phyloP scores from a whole-genome alignment of 768 basidiomycete genomes.

The Podaxis pistillaris region DNA sequence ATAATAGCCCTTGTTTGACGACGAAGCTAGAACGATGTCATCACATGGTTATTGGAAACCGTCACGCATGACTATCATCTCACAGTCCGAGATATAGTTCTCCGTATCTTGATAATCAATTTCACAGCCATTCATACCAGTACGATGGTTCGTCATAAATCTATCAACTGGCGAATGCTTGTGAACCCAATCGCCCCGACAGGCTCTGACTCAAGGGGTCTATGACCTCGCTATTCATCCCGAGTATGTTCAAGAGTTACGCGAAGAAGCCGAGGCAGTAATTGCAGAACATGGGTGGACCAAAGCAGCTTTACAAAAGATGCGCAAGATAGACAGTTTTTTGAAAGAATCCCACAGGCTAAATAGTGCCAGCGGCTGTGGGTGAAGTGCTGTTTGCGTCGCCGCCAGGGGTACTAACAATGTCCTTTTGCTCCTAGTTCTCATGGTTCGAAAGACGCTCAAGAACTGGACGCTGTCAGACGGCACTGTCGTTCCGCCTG shows the following conservation, averaged over 20 bases:
- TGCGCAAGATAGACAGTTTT: constrained; percentile 47
- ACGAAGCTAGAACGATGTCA: constrained; percentile 39
- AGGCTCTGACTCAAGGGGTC: constrained; percentile 35
- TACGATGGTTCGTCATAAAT: constrained; percentile 31
- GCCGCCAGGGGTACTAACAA: neutral
- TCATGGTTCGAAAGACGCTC: constrained; percentile 32
- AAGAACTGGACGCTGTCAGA: constrained; percentile 43
- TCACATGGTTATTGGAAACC: constrained; percentile 45
- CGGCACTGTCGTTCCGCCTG: constrained; percentile 36
- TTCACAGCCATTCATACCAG: constrained; percentile 45
- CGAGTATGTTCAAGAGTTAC: constrained; percentile 30
- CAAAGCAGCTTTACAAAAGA: constrained; percentile 31
- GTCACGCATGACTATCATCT: constrained; percentile 28
- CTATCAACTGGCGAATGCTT: neutral
- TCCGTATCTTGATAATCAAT: constrained; percentile 37
- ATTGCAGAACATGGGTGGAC: constrained; percentile 34
- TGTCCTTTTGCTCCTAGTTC: constrained; percentile 17
- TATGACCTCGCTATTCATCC: constrained; percentile 35
- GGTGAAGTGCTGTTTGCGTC: neutral
- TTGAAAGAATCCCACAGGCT: constrained; percentile 34
- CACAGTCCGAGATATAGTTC: constrained; percentile 28
- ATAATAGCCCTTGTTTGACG: neutral
- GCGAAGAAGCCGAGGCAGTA: constrained; percentile 40
- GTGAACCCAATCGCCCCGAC: neutral
- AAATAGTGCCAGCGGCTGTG: neutral